Evolutionary conservation across 257 asterid species (phyloP).

Genomic region (Solanum boliviense): DNA sequence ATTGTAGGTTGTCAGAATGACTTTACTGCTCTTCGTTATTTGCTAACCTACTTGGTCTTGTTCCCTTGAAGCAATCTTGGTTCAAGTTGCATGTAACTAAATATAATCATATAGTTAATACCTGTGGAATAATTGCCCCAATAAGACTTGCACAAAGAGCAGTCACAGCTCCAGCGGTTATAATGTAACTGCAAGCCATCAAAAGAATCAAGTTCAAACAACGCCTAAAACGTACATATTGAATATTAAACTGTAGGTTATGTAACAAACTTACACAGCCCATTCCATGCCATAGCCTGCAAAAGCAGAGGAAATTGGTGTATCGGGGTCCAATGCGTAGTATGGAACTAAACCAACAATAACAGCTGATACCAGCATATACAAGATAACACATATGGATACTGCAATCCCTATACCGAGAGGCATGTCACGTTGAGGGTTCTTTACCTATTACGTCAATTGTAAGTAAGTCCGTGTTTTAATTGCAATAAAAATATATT

Average conservation of each 20-base stretch:
- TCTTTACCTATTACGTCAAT: conserved; percentile 15
- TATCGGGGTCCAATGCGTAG: conserved; percentile 26
- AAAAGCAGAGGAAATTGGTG: conserved; percentile 32
- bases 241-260: background rate
- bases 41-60: background rate
- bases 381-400: conserved; percentile 15
- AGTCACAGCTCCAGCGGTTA: conserved; percentile 26
- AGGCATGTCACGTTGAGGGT: conserved; percentile 32
- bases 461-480: background rate
- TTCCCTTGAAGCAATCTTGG: background rate
- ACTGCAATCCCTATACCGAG: conserved; percentile 25
- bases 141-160: conserved; percentile 34
- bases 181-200: conserved; percentile 16
- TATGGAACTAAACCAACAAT: conserved; percentile 35
- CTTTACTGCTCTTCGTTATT: background rate
- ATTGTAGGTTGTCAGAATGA: background rate
- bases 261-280: conserved; percentile 23
- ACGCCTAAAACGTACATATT: background rate
- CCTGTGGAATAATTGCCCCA: conserved; percentile 35
- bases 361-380: conserved; percentile 25
- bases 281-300: conserved; percentile 24
- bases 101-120: background rate
- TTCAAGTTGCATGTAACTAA: background rate
- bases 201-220: background rate
- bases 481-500: background rate